Evolutionary conservation across 2,329 filamentous ascomycete genomes (phyloP), one percentile per base, ranked within the genome.

Genomic region (Piedraia hortae): DNA sequence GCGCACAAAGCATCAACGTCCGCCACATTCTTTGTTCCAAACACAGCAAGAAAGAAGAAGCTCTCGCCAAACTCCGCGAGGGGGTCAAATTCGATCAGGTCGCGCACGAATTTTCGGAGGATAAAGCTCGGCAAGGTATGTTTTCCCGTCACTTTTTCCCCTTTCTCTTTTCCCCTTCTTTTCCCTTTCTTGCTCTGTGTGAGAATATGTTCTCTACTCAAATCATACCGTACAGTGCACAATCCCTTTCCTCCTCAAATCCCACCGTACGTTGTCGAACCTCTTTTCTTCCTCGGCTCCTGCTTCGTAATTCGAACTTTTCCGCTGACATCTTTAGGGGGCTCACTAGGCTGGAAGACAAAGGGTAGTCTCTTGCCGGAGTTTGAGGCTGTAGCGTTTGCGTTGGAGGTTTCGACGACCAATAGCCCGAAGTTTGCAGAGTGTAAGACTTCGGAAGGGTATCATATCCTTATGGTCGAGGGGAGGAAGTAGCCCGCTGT

Each of bases 391-490:
- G 59, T 71, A 6, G 73, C 72, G 5, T 78, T 66, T 41, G 59
- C 55, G 12, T 51, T 80, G 16, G 62, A 69, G 33, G 47, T 58
- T 1, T 74, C 67, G 36, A 65, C 63, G 5, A 66, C 62, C 7
- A 50, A 42, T 7, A 64, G 47, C 26, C 67, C 71, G 2, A 67
- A 64, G 37, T 57, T 59, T 37, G 70, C 52, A 1, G 67, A 77
- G 47, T 65, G 56, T 11, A 77, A 73, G 53, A 78, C 72, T 1
- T 54, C 51, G 1, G 68, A 72, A 45, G 73, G 72, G 1, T 78
- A 78, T 49, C 72, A 80, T 42, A 63, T 80, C 31, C 62, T 80
- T 31, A 75, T 78, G 64, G 71, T 78, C 3, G 63, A 68, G 36
- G 63, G 62, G 21, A 48, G 62, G 38, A 65, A 63, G 40, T 64